These are phyloP conservation scores for Haplosporangium sp. DNA, from an alignment of 371 early-diverging fungal genomes.

Conservation along the genomic window DNA sequence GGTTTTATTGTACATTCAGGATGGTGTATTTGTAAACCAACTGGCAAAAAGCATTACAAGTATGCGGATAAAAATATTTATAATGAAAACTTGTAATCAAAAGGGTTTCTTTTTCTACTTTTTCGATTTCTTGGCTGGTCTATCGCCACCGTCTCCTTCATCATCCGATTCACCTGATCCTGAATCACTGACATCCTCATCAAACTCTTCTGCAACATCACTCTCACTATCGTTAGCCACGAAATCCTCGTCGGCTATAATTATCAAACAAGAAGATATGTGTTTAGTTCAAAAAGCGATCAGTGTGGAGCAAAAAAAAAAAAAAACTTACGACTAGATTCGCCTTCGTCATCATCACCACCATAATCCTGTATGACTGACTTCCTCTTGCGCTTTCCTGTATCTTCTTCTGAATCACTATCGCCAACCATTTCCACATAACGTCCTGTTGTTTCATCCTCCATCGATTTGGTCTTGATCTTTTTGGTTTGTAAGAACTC, in stretches of 20 bases:
- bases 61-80: not conserved
- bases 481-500: conserved; percentile 85
- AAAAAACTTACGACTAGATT: conserved; percentile 67
- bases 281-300: conserved; percentile 1
- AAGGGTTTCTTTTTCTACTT: not conserved
- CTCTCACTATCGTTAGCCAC: conserved; percentile 84
- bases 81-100: not conserved
- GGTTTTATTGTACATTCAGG: conserved; percentile 1
- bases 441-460: conserved; percentile 69
- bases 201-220: conserved; percentile 93
- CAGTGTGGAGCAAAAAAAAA: not conserved
- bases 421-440: conserved; percentile 73
- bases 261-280: conserved; percentile 6
- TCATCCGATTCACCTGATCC: conserved; percentile 54
- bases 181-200: conserved; percentile 74
- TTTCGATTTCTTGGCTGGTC: conserved; percentile 46
- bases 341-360: conserved; percentile 70
- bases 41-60: not conserved
- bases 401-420: conserved; percentile 66
- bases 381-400: conserved; percentile 63
- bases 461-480: conserved; percentile 80
- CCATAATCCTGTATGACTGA: conserved; percentile 50
- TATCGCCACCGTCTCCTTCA: conserved; percentile 47
- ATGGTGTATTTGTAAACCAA: too few relatives aligned
- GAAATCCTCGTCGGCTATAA: conserved; percentile 89